phyloP scores from a whole-genome alignment of 257 asterid species.

The Haberlea rhodopensis region DNA sequence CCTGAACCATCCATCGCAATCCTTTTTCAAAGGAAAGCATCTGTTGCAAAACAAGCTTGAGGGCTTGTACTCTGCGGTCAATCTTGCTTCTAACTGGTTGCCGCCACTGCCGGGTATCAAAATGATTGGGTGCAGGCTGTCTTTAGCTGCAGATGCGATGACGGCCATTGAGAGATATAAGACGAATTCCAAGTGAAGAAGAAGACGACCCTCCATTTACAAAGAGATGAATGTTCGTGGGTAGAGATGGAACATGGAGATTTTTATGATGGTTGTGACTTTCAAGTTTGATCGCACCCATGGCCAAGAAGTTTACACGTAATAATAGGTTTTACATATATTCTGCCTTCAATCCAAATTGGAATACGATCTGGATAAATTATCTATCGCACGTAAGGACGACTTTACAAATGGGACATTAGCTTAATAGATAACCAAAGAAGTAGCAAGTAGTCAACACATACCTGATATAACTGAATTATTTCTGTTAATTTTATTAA shows the following conservation, averaged over 20 bases:
- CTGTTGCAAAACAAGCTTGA: conserved; percentile 62
- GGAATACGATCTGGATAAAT: no score
- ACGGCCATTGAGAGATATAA: conserved; percentile 35
- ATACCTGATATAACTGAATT: no score
- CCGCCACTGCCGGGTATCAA: conserved; percentile 88
- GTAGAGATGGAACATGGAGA: background rate
- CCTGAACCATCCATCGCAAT: conserved; percentile 83
- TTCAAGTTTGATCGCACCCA: no score
- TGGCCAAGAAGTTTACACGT: background rate
- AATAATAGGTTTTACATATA: no score
- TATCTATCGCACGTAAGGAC: no score
- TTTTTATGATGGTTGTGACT: no score
- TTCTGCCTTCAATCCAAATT: no score
- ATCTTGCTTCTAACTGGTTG: conserved; percentile 80
- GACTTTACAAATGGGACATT: no score
- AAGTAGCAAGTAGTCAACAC: no score
- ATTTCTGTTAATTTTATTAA: no score
- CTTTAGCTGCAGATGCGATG: conserved; percentile 23
- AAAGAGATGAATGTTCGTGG: no score
- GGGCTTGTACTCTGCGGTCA: conserved; percentile 61
- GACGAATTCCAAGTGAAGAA: conserved; percentile 27
- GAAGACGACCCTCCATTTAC: background rate
- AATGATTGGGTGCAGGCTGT: conserved; percentile 52
- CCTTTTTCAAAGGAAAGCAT: conserved; percentile 54
- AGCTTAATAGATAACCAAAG: no score